phyloP scores from a whole-genome alignment of 495 filamentous ascomycete genomes.

The Astrothelium subdiscretum region DNA sequence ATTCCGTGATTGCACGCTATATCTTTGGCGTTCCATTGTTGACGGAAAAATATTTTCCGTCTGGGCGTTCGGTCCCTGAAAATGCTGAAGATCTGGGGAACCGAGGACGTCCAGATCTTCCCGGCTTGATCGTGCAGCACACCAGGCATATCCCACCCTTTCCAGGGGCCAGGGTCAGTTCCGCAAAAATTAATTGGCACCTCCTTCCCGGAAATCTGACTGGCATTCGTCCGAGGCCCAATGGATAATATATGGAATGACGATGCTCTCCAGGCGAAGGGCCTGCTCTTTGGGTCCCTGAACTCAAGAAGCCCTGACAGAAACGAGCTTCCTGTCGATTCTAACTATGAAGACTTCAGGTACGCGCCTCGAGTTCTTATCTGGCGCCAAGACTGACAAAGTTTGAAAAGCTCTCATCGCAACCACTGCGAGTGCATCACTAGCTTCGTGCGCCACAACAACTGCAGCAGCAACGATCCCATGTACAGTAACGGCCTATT shows the following conservation, averaged over 20 bases:
- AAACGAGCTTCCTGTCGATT: not conserved
- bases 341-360: not conserved
- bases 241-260: not conserved
- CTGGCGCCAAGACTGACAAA: not conserved
- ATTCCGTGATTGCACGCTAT: not conserved
- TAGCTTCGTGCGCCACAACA: not conserved
- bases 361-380: not conserved
- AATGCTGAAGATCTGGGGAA: not conserved
- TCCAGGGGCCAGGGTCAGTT: not conserved
- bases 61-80: not conserved
- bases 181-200: not conserved
- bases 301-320: not conserved
- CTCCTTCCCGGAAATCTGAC: not conserved
- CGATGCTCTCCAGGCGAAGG: too few relatives aligned
- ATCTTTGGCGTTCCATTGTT: not conserved
- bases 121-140: not conserved
- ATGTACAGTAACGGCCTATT: constrained; percentile 35
- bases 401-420: not conserved
- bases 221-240: not conserved
- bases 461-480: constrained; percentile 12
- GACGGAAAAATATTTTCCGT: not conserved
- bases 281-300: not conserved
- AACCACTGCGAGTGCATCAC: not conserved
- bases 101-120: not conserved
- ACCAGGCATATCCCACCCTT: not conserved